Evolutionary conservation across 768 basidiomycete species (phyloP), one percentile per base, ranked within the genome.

Genomic region (Lactarius deliciosus): DNA sequence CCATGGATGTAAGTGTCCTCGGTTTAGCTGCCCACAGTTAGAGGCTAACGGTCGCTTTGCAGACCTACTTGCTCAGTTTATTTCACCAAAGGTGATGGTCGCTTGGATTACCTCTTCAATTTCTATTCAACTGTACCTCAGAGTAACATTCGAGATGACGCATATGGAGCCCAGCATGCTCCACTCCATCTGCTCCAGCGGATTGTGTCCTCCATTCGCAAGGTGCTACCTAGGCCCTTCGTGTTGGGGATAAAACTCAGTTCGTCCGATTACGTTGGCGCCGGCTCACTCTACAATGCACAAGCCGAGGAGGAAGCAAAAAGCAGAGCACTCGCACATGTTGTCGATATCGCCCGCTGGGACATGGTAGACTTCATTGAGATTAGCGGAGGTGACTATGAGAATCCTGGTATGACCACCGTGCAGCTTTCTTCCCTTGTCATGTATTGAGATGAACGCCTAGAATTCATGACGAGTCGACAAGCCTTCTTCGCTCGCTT

Each of bases 331-430:
- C 75, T 93, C 2, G 75, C 80, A 25, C 87, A 94, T 72, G 78
- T 94, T 15, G 75, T 77, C 20, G 74, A 80, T 45, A 85, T 94
- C 34, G 83, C 88, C 0, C 73, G 75, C 45, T 92, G 91, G 86
- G 81, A 81, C 1, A 76, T 78, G 20, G 72, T 96, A 5, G 94
- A 96, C 74, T 90, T 94, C 72, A 85, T 96, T 60, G 94, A 96
- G 75, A 84, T 96, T 66, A 92, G 89, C 63, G 94, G 94, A 1
- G 94, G 94, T 0, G 87, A 89, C 73, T 96, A 96, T 70, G 91
- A 93, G 72, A 84, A 81, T 20, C 89, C 90, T 70, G 85, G 92
- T 89, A 70, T 20, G 80, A 71, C 2, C 25, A 25, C 20, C 5
- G 9, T 61, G 16, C 47, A 22, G 32, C 38, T 28, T 47, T 30